phyloP scores from a whole-genome alignment of 2,329 filamentous ascomycete genomes.

The Beauveria sp. region DNA sequence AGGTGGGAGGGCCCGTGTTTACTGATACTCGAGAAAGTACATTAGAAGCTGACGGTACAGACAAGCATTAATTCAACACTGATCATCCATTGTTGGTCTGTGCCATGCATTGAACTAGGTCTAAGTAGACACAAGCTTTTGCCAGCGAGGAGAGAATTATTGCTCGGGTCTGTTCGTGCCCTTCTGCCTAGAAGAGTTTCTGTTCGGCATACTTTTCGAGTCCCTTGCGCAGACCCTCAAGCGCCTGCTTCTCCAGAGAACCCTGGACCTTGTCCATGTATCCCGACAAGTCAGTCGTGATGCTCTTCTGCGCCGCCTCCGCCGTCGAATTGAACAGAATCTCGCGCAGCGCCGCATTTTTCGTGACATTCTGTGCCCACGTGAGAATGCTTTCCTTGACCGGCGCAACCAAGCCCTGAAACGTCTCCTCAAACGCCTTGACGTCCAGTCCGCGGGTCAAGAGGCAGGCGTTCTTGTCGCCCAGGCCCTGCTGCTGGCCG shows the following conservation, averaged over 20 bases:
- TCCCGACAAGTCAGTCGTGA: background rate
- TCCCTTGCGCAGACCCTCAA: background rate
- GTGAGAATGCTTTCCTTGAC: background rate
- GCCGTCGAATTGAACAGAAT: background rate
- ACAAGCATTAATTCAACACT: no score
- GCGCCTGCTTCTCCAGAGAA: background rate
- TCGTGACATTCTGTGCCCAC: background rate
- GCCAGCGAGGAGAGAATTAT: no score
- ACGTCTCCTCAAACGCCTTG: background rate
- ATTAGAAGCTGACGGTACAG: no score
- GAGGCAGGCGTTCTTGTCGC: background rate
- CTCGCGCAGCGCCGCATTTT: background rate
- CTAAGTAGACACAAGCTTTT: no score
- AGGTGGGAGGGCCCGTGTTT: no score
- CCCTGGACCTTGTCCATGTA: background rate
- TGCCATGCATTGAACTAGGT: no score
- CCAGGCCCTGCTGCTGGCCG: background rate
- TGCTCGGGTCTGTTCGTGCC: no score
- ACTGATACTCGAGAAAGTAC: no score
- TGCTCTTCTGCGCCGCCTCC: background rate
- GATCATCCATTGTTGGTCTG: no score
- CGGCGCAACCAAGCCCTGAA: background rate
- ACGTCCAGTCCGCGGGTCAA: background rate
- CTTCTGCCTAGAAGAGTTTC: background rate
- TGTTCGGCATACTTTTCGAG: background rate